These are phyloP conservation scores for Podosphaera xanthii DNA, from an alignment of 2,329 filamentous ascomycete genomes.

Conservation along the genomic window DNA sequence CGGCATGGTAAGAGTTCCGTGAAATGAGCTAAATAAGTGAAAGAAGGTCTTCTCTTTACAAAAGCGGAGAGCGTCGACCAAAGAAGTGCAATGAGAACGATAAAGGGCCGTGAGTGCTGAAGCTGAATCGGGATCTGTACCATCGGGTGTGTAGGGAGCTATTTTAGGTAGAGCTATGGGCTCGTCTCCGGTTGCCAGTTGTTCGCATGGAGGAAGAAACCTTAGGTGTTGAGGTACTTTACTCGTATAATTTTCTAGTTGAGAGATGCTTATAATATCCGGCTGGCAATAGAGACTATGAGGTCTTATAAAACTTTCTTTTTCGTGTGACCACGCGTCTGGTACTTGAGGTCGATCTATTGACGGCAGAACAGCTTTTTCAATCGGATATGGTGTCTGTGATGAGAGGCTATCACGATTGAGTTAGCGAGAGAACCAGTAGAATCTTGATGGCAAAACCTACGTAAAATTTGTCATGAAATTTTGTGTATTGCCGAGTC, in stretches of 20 bases:
- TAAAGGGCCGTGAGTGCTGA: slow-evolving; percentile 74
- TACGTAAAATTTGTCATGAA: slow-evolving; percentile 30
- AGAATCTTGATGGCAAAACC: slow-evolving; percentile 8
- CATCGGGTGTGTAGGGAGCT: slow-evolving; percentile 52
- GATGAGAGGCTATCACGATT: slow-evolving; percentile 11
- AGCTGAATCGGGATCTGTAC: slow-evolving; percentile 70
- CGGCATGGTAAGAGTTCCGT: slow-evolving; percentile 87
- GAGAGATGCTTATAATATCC: slow-evolving; percentile 30
- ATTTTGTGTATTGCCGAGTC: slow-evolving; percentile 25
- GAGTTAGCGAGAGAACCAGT: slow-evolving; percentile 5
- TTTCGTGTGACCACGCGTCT: slow-evolving; percentile 11
- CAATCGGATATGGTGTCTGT: slow-evolving; percentile 13
- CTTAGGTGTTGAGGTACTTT: slow-evolving; percentile 37
- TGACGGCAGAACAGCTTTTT: slow-evolving; percentile 19
- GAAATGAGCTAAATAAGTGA: slow-evolving; percentile 81
- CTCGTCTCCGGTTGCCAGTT: slow-evolving; percentile 38
- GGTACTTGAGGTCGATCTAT: slow-evolving; percentile 18
- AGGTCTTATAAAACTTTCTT: slow-evolving; percentile 16
- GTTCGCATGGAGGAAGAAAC: slow-evolving; percentile 35
- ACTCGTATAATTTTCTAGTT: slow-evolving; percentile 30
- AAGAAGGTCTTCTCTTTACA: slow-evolving; percentile 96
- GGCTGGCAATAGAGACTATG: slow-evolving; percentile 38
- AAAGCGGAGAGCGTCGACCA: slow-evolving; percentile 86
- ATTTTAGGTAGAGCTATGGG: slow-evolving; percentile 69
- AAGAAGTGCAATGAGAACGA: slow-evolving; percentile 78